Evolutionary conservation across 192 early-diverging fungal genomes (phyloP).

Genomic region (Coemansia sp.): DNA sequence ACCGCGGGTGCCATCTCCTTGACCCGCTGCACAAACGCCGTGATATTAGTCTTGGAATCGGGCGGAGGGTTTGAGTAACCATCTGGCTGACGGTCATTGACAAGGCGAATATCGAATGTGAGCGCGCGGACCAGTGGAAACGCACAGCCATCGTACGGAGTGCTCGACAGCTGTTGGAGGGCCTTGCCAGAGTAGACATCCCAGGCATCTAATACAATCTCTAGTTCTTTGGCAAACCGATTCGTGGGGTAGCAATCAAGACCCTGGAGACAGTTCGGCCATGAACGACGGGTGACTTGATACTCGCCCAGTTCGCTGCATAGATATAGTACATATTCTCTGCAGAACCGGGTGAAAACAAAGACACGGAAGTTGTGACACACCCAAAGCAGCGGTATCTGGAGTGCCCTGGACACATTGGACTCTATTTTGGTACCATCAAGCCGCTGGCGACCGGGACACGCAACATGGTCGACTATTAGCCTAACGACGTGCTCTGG

Average conservation of each 20-base stretch:
- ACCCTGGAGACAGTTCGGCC: neutral
- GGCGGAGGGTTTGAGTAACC: neutral
- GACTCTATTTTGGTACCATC: neutral
- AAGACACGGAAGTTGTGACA: neutral
- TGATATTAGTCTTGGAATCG: neutral
- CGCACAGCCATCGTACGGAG: neutral
- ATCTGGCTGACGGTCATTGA: neutral
- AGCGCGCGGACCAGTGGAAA: neutral
- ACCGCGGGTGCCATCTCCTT: neutral
- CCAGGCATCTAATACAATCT: neutral
- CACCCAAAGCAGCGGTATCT: neutral
- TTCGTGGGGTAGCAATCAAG: neutral
- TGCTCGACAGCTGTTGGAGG: neutral
- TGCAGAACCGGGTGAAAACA: neutral
- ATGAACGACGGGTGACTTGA: neutral
- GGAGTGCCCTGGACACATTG: neutral
- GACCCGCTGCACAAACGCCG: neutral
- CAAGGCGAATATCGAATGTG: neutral
- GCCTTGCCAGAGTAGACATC: neutral
- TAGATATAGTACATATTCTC: neutral
- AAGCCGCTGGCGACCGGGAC: too few species aligned
- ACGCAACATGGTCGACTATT: too few species aligned
- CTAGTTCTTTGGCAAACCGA: neutral
- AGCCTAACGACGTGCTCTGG: too few species aligned
- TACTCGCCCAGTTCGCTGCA: neutral